Percentiles rank a stretch among this genome's conserved stretches.
These are phyloP conservation scores for Eleusine coracana DNA, from an alignment of 176 grass and related monocot species.

Conservation along the genomic window DNA sequence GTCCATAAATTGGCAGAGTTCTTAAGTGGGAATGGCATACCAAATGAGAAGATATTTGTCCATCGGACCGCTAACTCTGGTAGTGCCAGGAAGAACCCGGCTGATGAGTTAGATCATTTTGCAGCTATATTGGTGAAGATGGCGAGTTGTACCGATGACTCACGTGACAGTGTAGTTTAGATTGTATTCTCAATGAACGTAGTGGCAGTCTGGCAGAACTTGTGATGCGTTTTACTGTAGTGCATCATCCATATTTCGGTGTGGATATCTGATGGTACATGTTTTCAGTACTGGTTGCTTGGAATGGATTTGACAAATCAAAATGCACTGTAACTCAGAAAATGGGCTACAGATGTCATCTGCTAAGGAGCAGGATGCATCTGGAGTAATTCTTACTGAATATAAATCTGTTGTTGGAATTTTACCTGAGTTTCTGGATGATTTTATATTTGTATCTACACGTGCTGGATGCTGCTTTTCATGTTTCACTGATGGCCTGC, in stretches of 20 bases:
- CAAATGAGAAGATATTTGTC: conserved; percentile 14
- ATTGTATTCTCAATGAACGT: background rate
- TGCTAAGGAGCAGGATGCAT: conserved; percentile 5
- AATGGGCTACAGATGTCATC: background rate
- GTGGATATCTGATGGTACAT: conserved; percentile 2
- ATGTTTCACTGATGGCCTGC: background rate
- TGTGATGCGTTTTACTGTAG: background rate
- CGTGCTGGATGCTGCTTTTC: background rate
- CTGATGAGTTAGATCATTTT: background rate
- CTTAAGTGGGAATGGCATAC: background rate
- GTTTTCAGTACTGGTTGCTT: conserved; percentile 13
- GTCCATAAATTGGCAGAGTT: conserved; percentile 24
- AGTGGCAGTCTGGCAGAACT: background rate
- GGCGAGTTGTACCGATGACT: background rate
- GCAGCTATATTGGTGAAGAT: background rate
- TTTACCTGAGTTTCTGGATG: background rate
- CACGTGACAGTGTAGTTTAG: background rate
- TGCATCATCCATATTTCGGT: conserved; percentile 16
- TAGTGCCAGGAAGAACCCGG: conserved; percentile 1
- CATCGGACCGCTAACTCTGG: background rate
- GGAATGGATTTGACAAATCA: background rate
- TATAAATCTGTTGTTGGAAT: conserved; percentile 1
- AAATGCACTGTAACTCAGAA: conserved; percentile 17
- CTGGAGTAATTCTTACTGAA: background rate
- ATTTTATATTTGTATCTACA: background rate